Conservation (phyloP, 2,329 filamentous ascomycete species). For the Pseudohalonectria lignicola region DNA sequence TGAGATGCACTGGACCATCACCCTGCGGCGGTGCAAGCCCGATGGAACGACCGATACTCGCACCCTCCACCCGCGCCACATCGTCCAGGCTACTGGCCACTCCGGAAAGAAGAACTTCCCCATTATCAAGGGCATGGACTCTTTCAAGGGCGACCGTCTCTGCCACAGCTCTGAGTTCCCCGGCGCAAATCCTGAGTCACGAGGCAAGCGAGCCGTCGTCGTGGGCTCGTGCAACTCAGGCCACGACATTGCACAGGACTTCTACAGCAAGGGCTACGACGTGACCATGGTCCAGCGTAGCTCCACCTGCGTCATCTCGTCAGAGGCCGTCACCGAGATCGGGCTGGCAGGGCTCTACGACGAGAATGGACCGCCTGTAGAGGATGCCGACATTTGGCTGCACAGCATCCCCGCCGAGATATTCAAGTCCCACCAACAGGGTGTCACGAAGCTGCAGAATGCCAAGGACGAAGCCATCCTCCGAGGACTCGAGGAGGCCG, state of each 20-base stretch:
- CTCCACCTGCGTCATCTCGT: slow-evolving; percentile 43
- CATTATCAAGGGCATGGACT: slow-evolving; percentile 38
- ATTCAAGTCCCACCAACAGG: slow-evolving; percentile 36
- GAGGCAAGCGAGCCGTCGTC: slow-evolving; percentile 40
- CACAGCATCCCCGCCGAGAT: slow-evolving; percentile 38
- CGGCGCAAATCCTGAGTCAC: slow-evolving; percentile 23
- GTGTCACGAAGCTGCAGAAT: slow-evolving; percentile 24
- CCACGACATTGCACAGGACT: slow-evolving; percentile 48
- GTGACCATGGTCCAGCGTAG: slow-evolving; percentile 51
- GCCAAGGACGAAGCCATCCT: slow-evolving; percentile 25
- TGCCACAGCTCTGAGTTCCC: slow-evolving; percentile 43
- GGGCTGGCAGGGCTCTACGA: slow-evolving; percentile 28
- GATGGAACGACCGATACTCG: slow-evolving; percentile 37
- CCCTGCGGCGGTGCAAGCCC: slow-evolving; percentile 31
- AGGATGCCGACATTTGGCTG: slow-evolving; percentile 44
- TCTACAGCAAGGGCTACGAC: slow-evolving; percentile 43
- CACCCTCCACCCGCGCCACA: slow-evolving; percentile 47
- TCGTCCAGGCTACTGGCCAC: slow-evolving; percentile 59
- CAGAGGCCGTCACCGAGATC: slow-evolving; percentile 29
- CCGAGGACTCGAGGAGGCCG: slow-evolving; percentile 38
- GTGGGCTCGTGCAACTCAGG: slow-evolving; percentile 49
- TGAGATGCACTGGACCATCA: slow-evolving; percentile 41
- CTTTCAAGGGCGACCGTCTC: slow-evolving; percentile 39
- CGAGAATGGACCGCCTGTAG: slow-evolving; percentile 32
- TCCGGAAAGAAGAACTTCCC: slow-evolving; percentile 56